phyloP scores from a whole-genome alignment of 2,329 filamentous ascomycete genomes.

The Gnomoniopsis smithogilvyi region DNA sequence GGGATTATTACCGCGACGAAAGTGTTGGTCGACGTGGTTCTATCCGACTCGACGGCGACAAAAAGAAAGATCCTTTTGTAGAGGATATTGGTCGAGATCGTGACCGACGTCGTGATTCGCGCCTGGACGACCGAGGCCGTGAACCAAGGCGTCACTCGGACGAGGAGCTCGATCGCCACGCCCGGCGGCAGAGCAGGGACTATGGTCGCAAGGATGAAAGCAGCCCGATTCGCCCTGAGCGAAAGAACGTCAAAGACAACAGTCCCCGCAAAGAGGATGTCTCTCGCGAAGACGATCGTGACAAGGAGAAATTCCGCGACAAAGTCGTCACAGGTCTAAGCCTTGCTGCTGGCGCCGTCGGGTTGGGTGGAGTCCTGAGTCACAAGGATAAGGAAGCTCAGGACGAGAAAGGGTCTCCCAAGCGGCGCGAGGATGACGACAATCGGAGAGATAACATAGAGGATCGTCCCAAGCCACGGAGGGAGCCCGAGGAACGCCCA shows the following conservation, averaged over 20 bases:
- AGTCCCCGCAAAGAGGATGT: constrained; percentile 22
- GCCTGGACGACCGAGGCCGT: constrained; percentile 22
- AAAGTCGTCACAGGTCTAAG: constrained; percentile 46
- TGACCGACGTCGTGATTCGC: constrained; percentile 21
- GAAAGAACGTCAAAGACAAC: constrained; percentile 18
- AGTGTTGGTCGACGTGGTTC: constrained; percentile 46
- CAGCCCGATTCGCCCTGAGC: constrained; percentile 16
- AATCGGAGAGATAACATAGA: constrained; percentile 13
- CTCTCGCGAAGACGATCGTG: constrained; percentile 31
- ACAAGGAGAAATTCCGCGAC: constrained; percentile 42
- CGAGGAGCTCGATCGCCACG: constrained; percentile 25
- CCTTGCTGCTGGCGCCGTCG: constrained; percentile 46
- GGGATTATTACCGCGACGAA: constrained; percentile 43
- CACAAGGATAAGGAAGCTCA: constrained; percentile 38
- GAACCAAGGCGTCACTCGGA: constrained; percentile 25
- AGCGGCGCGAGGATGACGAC: constrained; percentile 26
- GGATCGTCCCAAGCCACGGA: constrained; percentile 18
- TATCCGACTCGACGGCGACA: constrained; percentile 43
- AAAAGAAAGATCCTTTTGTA: constrained; percentile 22
- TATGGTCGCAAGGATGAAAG: constrained; percentile 14
- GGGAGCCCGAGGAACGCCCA: constrained; percentile 23
- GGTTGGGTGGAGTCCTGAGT: constrained; percentile 35
- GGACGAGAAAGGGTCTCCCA: constrained; percentile 28
- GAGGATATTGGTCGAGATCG: constrained; percentile 33
- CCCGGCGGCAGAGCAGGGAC: constrained; percentile 14